A percentile compares a stretch with the other conserved stretches of the same genome.
Conservation (phyloP, 1,284 basidiomycete genomes). For the Trichosporon sp. region DNA sequence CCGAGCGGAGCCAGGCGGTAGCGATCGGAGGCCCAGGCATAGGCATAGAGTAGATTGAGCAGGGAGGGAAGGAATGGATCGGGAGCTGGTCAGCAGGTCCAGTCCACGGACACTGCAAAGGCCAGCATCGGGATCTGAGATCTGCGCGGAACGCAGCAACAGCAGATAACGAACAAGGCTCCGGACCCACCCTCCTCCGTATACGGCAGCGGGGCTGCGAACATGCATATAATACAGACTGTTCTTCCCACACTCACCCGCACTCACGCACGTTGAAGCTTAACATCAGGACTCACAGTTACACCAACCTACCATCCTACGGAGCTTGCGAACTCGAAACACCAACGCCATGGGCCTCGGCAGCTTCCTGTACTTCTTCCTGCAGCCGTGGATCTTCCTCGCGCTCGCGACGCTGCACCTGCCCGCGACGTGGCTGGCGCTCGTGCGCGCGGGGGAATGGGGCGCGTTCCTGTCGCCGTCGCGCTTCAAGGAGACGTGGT, state of each 20-base stretch:
- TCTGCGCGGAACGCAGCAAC: not conserved
- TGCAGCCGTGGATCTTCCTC: slow-evolving; percentile 14
- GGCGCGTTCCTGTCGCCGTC: not conserved
- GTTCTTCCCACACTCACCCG: not conserved
- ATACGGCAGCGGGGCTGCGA: not conserved
- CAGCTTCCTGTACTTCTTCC: not conserved
- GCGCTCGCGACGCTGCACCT: not conserved
- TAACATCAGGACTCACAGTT: not conserved
- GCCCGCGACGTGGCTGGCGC: not conserved
- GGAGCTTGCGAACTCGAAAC: not conserved
- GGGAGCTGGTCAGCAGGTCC: not conserved
- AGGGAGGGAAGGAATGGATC: not conserved
- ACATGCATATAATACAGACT: not conserved
- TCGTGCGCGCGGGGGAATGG: not conserved
- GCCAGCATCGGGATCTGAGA: not conserved
- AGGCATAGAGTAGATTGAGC: not conserved
- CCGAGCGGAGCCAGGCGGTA: too few relatives aligned
- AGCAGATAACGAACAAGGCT: not conserved
- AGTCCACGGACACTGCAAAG: too few relatives aligned
- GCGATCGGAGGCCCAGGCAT: too few relatives aligned
- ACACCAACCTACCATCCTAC: not conserved
- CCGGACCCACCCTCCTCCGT: not conserved
- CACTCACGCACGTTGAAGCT: not conserved
- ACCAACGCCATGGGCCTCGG: not conserved
- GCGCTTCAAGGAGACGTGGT: not conserved